phyloP scores from a whole-genome alignment of 306 rosid species.

The Glycyrrhiza uralensis region DNA sequence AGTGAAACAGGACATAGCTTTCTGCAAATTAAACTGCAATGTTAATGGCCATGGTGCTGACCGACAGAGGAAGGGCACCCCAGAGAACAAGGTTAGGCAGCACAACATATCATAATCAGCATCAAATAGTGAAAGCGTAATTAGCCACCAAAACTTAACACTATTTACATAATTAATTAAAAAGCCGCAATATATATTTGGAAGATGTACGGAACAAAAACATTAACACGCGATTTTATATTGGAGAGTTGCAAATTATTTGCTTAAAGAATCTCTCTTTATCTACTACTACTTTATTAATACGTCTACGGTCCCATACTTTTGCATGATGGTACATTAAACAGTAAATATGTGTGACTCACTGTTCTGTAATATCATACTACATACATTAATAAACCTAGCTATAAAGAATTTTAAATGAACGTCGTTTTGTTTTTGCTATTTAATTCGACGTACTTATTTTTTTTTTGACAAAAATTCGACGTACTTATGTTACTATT shows the following conservation, averaged over 20 bases:
- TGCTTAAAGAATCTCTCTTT: not conserved
- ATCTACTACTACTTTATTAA: not conserved
- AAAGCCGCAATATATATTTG: no score
- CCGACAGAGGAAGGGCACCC: no score
- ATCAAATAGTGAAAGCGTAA: not conserved
- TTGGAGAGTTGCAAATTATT: slow-evolving; percentile 10
- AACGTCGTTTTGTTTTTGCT: not conserved
- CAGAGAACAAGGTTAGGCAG: not conserved
- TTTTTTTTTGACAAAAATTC: no score
- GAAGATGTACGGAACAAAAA: not conserved
- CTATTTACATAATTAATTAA: not conserved
- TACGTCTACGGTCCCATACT: slow-evolving; percentile 13
- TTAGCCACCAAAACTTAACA: not conserved
- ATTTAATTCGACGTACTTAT: not conserved
- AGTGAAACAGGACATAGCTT: not conserved
- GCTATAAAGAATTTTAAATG: not conserved
- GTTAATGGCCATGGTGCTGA: no score
- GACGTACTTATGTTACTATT: not conserved
- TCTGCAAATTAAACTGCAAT: not conserved
- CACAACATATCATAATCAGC: not conserved
- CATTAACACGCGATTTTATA: not conserved
- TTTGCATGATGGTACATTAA: slow-evolving; percentile 23
- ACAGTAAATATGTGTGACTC: not conserved
- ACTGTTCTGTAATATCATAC: not conserved
- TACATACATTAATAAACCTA: not conserved